A percentile compares a stretch with the other conserved stretches of the same genome.
phyloP scores from a whole-genome alignment of 371 early-diverging fungal species.

The Dichotomocladium elegans region DNA sequence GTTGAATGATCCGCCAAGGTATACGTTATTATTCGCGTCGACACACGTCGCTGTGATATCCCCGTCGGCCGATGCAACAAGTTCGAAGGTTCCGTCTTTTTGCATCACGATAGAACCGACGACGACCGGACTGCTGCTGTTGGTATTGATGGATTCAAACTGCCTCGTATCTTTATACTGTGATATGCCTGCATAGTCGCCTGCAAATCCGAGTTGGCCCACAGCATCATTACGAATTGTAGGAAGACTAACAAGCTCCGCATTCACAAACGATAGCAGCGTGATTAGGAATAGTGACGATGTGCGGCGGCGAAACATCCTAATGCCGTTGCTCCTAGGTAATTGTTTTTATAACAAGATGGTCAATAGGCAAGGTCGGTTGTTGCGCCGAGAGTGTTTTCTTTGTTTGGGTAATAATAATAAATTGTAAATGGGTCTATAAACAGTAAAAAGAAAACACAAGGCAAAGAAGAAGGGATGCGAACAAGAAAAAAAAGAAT shows the following conservation, averaged over 20 bases:
- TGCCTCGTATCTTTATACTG: slow-evolving; percentile 15
- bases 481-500: neutral
- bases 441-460: slow-evolving; percentile 4
- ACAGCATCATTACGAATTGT: slow-evolving; percentile 7
- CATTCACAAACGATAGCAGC: neutral
- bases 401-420: too few species aligned
- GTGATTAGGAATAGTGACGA: neutral
- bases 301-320: neutral
- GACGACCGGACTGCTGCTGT: neutral
- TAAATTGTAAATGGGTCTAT: too few species aligned
- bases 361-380: neutral
- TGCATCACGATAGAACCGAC: slow-evolving; percentile 11
- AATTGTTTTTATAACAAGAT: neutral
- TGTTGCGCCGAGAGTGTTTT: too few species aligned
- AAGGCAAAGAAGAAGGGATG: neutral
- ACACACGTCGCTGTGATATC: slow-evolving; percentile 10
- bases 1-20: slow-evolving; percentile 46
- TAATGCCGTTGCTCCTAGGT: neutral
- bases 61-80: slow-evolving; percentile 11
- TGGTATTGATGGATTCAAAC: slow-evolving; percentile 14
- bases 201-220: slow-evolving; percentile 33
- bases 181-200: slow-evolving; percentile 39
- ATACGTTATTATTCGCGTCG: slow-evolving; percentile 14
- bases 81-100: slow-evolving; percentile 18
- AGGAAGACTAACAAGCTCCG: slow-evolving; percentile 8